These are phyloP conservation scores for Prorocentrum cordatum DNA, from an alignment of 169 alveolate genomes.

Conservation along the genomic window DNA sequence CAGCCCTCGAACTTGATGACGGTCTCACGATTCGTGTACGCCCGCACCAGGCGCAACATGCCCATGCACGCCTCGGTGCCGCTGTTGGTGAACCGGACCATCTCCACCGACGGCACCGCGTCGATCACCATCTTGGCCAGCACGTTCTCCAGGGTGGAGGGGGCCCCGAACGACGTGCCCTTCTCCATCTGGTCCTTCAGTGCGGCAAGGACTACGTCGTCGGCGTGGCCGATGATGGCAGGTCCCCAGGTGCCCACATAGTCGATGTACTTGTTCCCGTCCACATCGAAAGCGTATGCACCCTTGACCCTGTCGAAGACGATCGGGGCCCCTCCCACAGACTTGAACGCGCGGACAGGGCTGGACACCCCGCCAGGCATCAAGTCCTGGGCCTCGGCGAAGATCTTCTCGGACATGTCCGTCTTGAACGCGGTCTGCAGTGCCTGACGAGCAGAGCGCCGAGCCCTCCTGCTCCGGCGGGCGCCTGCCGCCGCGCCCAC, in stretches of 20 bases:
- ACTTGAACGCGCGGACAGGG: conserved; percentile 66
- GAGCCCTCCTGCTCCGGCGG: too few species aligned
- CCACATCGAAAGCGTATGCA: conserved; percentile 48
- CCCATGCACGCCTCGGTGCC: conserved; percentile 69
- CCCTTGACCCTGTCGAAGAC: conserved; percentile 49
- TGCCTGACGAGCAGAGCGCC: too few species aligned
- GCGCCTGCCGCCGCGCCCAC: too few species aligned
- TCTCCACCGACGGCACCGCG: conserved; percentile 62
- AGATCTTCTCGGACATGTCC: conserved; percentile 45
- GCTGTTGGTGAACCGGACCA: conserved; percentile 69
- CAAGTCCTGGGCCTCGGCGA: conserved; percentile 31
- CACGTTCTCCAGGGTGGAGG: conserved; percentile 52
- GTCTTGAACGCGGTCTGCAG: too few species aligned
- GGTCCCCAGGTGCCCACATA: conserved; percentile 69
- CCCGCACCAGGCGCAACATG: conserved; percentile 48
- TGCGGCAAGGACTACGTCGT: conserved; percentile 23
- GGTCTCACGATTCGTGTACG: conserved; percentile 35
- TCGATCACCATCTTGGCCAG: conserved; percentile 65
- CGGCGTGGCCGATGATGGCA: conserved; percentile 64
- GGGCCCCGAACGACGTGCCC: conserved; percentile 64
- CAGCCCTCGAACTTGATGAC: conserved; percentile 68
- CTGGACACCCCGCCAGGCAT: conserved; percentile 68
- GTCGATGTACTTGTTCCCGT: conserved; percentile 47
- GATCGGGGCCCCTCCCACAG: conserved; percentile 48
- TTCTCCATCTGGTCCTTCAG: conserved; percentile 47